Conservation (phyloP, 1,284 basidiomycete species). For the Entoloma clypeatum region DNA sequence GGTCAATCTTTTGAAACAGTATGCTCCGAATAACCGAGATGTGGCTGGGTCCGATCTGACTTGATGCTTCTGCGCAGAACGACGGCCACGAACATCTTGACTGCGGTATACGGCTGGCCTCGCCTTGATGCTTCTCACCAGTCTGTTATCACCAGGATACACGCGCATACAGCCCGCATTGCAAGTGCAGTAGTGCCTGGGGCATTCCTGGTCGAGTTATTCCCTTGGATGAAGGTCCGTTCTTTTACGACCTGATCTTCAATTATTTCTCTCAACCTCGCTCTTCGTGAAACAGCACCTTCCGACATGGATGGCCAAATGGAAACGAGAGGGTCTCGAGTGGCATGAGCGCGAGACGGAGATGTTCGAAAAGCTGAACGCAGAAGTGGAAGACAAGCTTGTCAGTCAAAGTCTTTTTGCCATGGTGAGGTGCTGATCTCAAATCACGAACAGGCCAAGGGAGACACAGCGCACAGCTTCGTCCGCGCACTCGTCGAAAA, state of each 20-base stretch:
- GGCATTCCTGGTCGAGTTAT: background rate
- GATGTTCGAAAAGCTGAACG: background rate
- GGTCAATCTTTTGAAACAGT: too few species aligned
- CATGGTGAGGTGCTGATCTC: background rate
- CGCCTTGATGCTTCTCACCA: too few species aligned
- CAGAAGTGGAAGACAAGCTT: background rate
- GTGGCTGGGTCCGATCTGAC: too few species aligned
- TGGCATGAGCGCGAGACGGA: background rate
- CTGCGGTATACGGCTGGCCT: too few species aligned
- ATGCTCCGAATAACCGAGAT: too few species aligned
- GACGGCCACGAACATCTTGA: too few species aligned
- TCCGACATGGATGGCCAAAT: background rate
- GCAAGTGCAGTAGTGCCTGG: too few species aligned
- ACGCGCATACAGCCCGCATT: too few species aligned
- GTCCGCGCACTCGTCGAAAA: background rate
- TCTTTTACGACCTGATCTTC: background rate
- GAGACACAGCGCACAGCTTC: background rate
- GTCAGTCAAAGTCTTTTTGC: background rate
- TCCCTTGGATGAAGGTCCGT: background rate
- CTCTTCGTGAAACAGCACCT: background rate
- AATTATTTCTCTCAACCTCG: background rate
- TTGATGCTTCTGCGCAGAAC: too few species aligned
- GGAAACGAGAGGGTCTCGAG: background rate
- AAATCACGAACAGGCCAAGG: background rate
- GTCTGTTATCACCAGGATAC: too few species aligned